Evolutionary conservation across 1,139 yeast species (phyloP), one percentile per base, ranked within the genome.

Genomic region (Geotrichum carabidarum): DNA sequence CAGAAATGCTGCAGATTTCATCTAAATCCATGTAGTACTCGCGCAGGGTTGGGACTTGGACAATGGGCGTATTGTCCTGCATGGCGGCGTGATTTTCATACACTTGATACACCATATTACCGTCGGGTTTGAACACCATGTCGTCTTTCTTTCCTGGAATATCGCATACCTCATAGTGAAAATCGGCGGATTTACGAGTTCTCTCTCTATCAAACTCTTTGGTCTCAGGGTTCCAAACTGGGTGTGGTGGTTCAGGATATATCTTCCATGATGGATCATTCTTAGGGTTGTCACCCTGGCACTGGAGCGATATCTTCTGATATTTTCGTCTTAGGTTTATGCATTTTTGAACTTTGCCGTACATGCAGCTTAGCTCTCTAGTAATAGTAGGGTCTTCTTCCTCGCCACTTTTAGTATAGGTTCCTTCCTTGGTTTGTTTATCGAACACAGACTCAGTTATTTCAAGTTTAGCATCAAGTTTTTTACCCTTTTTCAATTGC

Each of bases 221-320:
- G 79, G 68, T 74, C 83, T 81, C 72, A 86, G 75, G 14, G 40
- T 86, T 86, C 79, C 95, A 93, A 34, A 94, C 83, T 1, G 99
- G 97, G 59, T 83, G 82, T 8, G 99, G 99, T 0, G 98, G 98
- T 9, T 86, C 83, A 0, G 99, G 99, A 67, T 90, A 91, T 50
- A 94, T 83, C 14, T 68, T 67, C 98, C 99, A 94, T 35, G 65
- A 69, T 3, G 70, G 68, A 45, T 69, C 72, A 68, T 93, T 91
- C 68, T 90, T 90, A 1, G 99, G 99, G 68, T 94, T 93, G 60
- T 81, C 84, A 48, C 72, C 68, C 48, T 85, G 88, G 50, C 81
- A 74, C 72, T 94, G 99, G 51, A 81, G 64, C 0, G 97, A 89
- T 5, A 80, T 63, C 1, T 71, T 65, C 70, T 87, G 85, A 67